Evolutionary conservation across 805 yeast species (phyloP), one percentile per base, ranked within the genome.

Genomic region (Zygosaccharomyces siamensis): DNA sequence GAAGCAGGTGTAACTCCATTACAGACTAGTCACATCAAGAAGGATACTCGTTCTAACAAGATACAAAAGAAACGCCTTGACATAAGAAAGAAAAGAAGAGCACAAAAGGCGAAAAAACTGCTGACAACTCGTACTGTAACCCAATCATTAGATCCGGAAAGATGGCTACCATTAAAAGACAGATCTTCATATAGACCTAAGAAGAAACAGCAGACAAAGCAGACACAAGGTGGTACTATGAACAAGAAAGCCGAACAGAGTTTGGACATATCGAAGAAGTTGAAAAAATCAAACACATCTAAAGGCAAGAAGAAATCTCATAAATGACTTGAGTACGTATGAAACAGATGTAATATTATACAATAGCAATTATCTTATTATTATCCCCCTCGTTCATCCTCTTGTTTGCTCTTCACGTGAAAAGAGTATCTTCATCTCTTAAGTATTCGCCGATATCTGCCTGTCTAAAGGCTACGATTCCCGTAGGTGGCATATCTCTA

Each of bases 381-480:
- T 18, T 30, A 33, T 43, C 26, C 18, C 10, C 11, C 18, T 8
- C 12, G 36, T 8, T 28, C 10, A 1, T 26, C 8, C 28, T 28
- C 7, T 7, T 28, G 11, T 18, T 27, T 16, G 20, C 24, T 28
- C 28, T 20, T 41, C 73, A 89, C 23, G 97, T 87, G 64, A 92
- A 92, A 57, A 92, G 72, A 36, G 97, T 89, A 69, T 93, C 98
- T 75, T 93, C 99, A 62, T 93, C 98, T 78, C 99, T 89, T 64
- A 93, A 76, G 64, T 89, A 93, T 70, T 93, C 99, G 55, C 99
- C 99, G 57, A 93, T 88, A 73, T 93, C 99, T 57, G 95, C 87
- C 68, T 93, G 99, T 77, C 99, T 83, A 68, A 87, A 92, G 3
- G 96, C 96, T 12, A 92, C 96, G 45, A 93, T 90, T 21, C 84